Percentiles rank a stretch among this genome's conserved stretches.
Conservation (phyloP, 257 asterid species). For the Solanum virginianum region DNA sequence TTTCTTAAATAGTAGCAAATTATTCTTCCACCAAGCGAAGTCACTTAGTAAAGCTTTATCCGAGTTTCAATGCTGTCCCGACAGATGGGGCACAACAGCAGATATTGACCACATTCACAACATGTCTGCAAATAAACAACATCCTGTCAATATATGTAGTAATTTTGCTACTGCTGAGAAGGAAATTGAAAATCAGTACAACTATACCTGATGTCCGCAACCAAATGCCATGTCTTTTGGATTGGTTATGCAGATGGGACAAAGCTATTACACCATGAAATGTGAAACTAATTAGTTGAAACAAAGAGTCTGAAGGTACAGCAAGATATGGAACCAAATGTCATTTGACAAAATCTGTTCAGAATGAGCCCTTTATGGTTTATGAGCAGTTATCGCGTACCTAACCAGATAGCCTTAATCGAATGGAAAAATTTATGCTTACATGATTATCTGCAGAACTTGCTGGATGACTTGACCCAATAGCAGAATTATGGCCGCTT, state of each 20-base stretch:
- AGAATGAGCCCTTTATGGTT: not conserved
- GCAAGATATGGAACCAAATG: not conserved
- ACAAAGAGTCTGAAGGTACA: not conserved
- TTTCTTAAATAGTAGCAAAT: not conserved
- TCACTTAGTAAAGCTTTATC: slow-evolving; percentile 66
- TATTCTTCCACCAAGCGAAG: not conserved
- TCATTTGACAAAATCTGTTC: not conserved
- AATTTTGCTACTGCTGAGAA: not conserved
- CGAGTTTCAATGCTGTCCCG: slow-evolving; percentile 50
- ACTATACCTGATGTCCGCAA: slow-evolving; percentile 86
- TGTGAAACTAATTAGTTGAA: not conserved
- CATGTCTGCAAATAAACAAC: slow-evolving; percentile 51
- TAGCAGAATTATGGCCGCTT: slow-evolving; percentile 14
- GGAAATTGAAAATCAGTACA: not conserved
- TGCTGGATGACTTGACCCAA: slow-evolving; percentile 24
- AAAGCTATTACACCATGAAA: slow-evolving; percentile 36
- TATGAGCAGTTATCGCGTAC: not conserved
- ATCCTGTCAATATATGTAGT: not conserved
- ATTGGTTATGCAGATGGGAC: slow-evolving; percentile 74
- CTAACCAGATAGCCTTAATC: not conserved
- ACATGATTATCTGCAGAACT: slow-evolving; percentile 62
- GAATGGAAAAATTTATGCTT: slow-evolving; percentile 1
- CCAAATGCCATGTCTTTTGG: slow-evolving; percentile 92
- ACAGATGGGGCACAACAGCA: slow-evolving; percentile 64
- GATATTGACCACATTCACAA: slow-evolving; percentile 65